Evolutionary conservation across 2,329 filamentous ascomycete genomes (phyloP), one percentile per base, ranked within the genome.

Genomic region (Apiospora kogelbergensis): DNA sequence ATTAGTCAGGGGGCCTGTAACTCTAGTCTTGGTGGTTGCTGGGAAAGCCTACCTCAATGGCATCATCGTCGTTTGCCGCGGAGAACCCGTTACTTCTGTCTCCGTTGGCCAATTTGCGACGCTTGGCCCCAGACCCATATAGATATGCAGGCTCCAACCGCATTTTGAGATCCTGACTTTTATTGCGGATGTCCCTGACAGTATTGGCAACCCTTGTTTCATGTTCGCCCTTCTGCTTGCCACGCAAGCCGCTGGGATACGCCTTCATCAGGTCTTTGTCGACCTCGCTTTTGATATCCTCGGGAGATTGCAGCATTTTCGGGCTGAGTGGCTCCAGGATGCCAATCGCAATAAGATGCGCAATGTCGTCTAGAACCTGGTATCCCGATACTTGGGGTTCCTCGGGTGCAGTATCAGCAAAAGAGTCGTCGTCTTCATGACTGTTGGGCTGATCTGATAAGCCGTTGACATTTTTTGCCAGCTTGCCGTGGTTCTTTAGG

Each of bases 201-300:
- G 70, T 73, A 40, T 73, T 72, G 71, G 69, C 72, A 22, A 77
- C 72, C 71, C 68, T 69, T 11, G 69, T 67, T 66, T 88, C 84
- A 53, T 90, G 86, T 42, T 91, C 88, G 1, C 85, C 83, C 71
- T 91, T 91, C 71, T 90, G 88, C 78, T 93, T 95, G 37, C 89
- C 90, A 65, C 86, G 89, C 15, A 88, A 80, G 42, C 84, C 84
- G 57, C 83, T 83, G 10, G 84, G 81, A 69, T 86, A 89, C 33
- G 85, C 84, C 66, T 85, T 84, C 65, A 86, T 86, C 41, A 91
- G 84, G 33, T 90, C 85, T 60, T 88, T 86, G 73, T 91, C 88
- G n/a, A 92, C 86, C 68, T 90, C 86, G 64, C 84, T 83, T 68
- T 84, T 84, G 5, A 87, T 81, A 69, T 91, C 93, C 66, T 88